Evolutionary conservation across 208 protist species (phyloP), one percentile per base, ranked within the genome.

Genomic region (Leptomonas seymouri): DNA sequence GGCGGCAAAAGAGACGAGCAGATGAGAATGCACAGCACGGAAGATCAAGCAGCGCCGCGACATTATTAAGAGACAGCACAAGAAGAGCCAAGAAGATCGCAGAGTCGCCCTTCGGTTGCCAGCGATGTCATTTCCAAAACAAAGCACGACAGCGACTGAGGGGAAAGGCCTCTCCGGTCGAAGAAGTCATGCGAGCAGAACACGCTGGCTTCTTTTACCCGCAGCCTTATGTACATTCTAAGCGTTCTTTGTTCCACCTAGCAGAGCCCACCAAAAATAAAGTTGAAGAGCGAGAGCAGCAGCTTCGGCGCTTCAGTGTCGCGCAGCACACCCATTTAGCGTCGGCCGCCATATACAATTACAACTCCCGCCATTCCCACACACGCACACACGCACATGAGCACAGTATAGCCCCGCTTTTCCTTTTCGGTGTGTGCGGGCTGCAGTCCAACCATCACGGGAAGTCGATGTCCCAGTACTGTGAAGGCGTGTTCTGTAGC

Each of bases 401-500:
- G 60, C 30, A 3, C 5, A 57, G 5, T 55, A 44, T 15, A 57
- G 4, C 23, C 59, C 34, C 3, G 14, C 15, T 28, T 41, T 57
- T 57, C 28, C 30, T 41, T 21, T 34, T 41, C 18, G 11, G 34
- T 41, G 25, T 54, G 49, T 58, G 42, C 16, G 18, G 6, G 12
- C 45, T 23, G 4, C 12, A 16, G 8, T 34, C 54, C 6, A 11
- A 12, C 12, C 15, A 23, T 64, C 44, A 74, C 46, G 80, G 70
- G 49, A 94, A 93, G 8, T 44, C 58, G 39, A 89, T 91, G 50
- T 91, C 86, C 89, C 89, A 94, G 67, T 86, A 94, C 50, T 82
- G 62, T 16, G 78, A 60, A 9, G 89, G 89, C 12, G 89, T 94
- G 51, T 66, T 28, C 46, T 58, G 71, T 18, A 50, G 23, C 1